Evolutionary conservation across 805 yeast genomes (phyloP).

Genomic region (Candida maltosa): DNA sequence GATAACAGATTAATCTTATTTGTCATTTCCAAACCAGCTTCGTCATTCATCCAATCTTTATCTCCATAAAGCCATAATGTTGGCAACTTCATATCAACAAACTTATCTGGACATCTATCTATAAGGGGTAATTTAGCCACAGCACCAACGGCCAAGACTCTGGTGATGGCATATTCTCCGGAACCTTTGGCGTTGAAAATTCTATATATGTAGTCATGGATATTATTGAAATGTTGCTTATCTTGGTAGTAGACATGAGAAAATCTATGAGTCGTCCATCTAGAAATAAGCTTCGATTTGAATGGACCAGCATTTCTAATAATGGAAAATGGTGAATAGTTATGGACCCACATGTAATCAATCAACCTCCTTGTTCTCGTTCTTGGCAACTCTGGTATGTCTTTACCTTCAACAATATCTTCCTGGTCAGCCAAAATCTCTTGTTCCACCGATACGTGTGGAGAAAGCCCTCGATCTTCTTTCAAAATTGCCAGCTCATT

Average conservation of each 20-base stretch:
- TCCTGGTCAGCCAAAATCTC: conserved; percentile 23
- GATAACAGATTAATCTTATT: conserved; percentile 27
- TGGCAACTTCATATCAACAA: conserved; percentile 41
- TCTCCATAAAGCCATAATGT: conserved; percentile 66
- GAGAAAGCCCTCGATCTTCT: conserved; percentile 15
- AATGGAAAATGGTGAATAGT: conserved; percentile 54
- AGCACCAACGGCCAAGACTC: conserved; percentile 58
- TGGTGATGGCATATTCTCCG: conserved; percentile 63
- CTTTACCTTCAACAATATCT: conserved; percentile 15
- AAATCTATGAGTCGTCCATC: conserved; percentile 51
- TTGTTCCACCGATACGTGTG: conserved; percentile 10
- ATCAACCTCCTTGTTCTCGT: conserved; percentile 27
- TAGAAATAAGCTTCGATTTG: conserved; percentile 47
- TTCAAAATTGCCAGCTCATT: conserved; percentile 26
- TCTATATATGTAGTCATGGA: conserved; percentile 55
- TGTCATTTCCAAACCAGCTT: conserved; percentile 50
- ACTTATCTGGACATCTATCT: conserved; percentile 44
- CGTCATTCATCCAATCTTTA: conserved; percentile 67
- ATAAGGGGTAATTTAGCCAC: conserved; percentile 54
- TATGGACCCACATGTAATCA: conserved; percentile 47
- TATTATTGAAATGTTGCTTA: conserved; percentile 30
- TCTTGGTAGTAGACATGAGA: conserved; percentile 37
- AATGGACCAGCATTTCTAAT: conserved; percentile 51
- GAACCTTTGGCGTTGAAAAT: conserved; percentile 54
- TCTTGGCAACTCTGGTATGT: conserved; percentile 10